Conservation (phyloP, 768 basidiomycete species). For the Pleurotus tuoliensis region DNA sequence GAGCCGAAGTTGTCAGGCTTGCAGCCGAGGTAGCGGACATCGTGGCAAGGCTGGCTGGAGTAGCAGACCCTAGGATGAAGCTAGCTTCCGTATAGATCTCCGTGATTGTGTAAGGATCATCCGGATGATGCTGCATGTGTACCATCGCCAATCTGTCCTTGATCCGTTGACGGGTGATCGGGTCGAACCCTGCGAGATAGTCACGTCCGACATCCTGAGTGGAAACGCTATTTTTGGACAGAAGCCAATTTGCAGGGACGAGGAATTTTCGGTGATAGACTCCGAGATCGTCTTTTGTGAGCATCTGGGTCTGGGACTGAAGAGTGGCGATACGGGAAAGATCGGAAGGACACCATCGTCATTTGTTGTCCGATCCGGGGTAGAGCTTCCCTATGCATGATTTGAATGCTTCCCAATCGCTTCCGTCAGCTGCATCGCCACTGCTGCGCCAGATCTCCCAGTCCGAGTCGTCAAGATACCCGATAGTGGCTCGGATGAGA, state of each 20-base stretch:
- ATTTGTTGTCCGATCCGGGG: background rate
- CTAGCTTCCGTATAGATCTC: constrained; percentile 17
- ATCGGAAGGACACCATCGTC: background rate
- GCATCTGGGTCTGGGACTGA: constrained; percentile 10
- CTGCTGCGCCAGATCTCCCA: background rate
- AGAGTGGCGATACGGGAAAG: background rate
- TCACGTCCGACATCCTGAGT: constrained; percentile 17
- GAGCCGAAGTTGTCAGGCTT: constrained; percentile 14
- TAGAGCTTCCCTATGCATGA: background rate
- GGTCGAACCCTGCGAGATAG: constrained; percentile 15
- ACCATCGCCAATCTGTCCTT: constrained; percentile 17
- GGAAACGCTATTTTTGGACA: constrained; percentile 12
- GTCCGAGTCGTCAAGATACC: background rate
- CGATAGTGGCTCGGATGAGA: background rate
- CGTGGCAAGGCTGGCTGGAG: constrained; percentile 5
- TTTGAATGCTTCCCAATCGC: background rate
- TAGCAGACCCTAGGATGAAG: constrained; percentile 14
- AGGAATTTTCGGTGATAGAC: constrained; percentile 19
- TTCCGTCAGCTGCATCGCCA: background rate
- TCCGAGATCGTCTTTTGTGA: constrained; percentile 11
- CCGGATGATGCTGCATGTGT: constrained; percentile 17
- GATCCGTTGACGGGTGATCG: constrained; percentile 5
- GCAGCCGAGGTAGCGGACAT: constrained; percentile 16
- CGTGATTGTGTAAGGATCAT: constrained; percentile 18
- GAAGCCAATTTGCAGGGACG: constrained; percentile 15